Evolutionary conservation across 345 rosid species (phyloP).

Genomic region (Rubroshorea leprosula): DNA sequence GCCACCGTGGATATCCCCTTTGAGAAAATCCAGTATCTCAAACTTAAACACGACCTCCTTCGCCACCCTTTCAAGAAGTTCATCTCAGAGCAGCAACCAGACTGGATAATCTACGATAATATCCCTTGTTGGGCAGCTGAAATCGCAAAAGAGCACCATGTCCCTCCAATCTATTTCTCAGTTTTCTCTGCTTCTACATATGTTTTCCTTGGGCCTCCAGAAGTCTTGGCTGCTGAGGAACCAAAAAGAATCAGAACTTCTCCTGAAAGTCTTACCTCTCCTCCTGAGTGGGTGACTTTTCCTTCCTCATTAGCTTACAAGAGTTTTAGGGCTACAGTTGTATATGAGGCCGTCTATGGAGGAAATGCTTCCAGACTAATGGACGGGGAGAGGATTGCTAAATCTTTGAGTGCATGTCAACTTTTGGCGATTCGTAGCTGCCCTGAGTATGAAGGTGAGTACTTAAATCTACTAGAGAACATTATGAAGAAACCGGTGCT

Average conservation of each 20-base stretch:
- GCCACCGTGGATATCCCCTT: background rate
- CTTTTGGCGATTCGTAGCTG: slow-evolving; percentile 16
- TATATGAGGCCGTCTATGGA: background rate
- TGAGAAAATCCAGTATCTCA: background rate
- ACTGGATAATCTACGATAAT: background rate
- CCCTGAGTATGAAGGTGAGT: slow-evolving; percentile 11
- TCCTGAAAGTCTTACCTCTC: slow-evolving; percentile 14
- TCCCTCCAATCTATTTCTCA: background rate
- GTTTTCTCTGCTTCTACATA: background rate
- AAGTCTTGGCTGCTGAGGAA: too few species aligned
- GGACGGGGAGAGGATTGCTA: background rate
- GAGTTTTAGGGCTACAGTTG: background rate
- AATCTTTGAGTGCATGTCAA: background rate
- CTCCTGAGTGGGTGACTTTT: slow-evolving; percentile 16
- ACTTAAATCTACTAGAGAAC: slow-evolving; percentile 7
- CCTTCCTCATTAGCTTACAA: slow-evolving; percentile 12
- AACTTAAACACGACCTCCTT: background rate
- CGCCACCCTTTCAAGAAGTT: background rate
- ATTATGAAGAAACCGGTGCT: slow-evolving; percentile 6
- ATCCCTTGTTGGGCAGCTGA: background rate
- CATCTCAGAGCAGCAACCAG: background rate
- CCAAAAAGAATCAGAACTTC: too few species aligned
- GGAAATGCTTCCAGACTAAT: slow-evolving; percentile 12
- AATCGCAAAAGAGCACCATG: background rate
- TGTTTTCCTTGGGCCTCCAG: background rate